Conservation (phyloP, 257 asterid species). For the Gentiana macrophylla region DNA sequence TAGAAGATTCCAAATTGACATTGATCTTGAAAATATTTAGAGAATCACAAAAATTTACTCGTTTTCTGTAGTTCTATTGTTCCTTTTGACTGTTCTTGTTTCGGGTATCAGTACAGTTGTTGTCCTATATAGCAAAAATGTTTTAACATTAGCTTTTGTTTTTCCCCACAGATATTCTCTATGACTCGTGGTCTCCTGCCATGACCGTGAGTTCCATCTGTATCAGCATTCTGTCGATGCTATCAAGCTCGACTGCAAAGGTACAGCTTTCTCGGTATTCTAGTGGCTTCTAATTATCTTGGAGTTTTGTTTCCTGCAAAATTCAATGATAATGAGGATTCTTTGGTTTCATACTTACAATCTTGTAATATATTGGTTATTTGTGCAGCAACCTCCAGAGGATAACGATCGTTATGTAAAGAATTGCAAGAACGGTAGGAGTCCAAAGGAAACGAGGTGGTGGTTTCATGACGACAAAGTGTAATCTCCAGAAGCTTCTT, state of each 20-base stretch:
- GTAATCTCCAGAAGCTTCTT: slow-evolving; percentile 22
- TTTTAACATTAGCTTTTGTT: background rate
- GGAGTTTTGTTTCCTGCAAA: no score
- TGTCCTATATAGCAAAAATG: background rate
- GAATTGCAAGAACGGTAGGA: slow-evolving; percentile 87
- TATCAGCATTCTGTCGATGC: slow-evolving; percentile 96
- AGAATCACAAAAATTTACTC: no score
- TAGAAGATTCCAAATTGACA: no score
- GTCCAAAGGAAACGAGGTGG: slow-evolving; percentile 99
- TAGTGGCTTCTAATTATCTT: no score
- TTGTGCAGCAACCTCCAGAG: slow-evolving; percentile 87
- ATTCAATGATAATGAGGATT: no score
- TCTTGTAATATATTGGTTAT: background rate
- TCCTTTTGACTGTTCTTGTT: background rate
- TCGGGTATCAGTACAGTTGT: no score
- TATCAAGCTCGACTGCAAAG: slow-evolving; percentile 89
- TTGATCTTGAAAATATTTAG: no score
- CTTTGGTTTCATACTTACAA: background rate
- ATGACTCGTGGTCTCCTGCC: slow-evolving; percentile 99
- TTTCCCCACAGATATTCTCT: slow-evolving; percentile 58
- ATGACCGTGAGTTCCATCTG: slow-evolving; percentile 97
- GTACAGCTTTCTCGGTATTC: slow-evolving; percentile 20
- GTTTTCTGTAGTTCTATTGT: background rate
- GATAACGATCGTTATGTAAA: slow-evolving; percentile 93
- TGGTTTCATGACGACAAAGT: slow-evolving; percentile 99